phyloP scores from a whole-genome alignment of 1,284 basidiomycete genomes.

The Pisolithus thermaeus region DNA sequence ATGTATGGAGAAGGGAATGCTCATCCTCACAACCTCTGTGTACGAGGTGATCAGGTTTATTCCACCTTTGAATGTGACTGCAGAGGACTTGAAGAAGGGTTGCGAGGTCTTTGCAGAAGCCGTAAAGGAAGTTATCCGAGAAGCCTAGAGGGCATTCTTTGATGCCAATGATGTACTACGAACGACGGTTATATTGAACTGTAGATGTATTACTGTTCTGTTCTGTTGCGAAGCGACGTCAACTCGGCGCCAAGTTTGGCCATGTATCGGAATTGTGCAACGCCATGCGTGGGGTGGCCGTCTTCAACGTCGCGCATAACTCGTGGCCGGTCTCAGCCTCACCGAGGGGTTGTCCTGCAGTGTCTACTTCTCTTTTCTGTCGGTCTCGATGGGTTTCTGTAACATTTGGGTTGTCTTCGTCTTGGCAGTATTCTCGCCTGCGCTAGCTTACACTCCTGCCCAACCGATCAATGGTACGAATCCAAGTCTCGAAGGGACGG shows the following conservation, averaged over 20 bases:
- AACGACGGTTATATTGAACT: too few relatives aligned
- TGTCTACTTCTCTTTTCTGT: neutral
- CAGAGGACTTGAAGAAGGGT: slow-evolving; percentile 58
- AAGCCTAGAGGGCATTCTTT: slow-evolving; percentile 30
- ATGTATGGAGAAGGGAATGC: slow-evolving; percentile 79
- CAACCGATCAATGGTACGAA: slow-evolving; percentile 62
- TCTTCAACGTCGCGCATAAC: neutral
- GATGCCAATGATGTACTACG: too few relatives aligned
- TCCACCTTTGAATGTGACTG: slow-evolving; percentile 60
- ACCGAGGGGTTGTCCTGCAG: too few relatives aligned
- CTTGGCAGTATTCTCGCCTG: slow-evolving; percentile 7
- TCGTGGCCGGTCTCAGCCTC: neutral
- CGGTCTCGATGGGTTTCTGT: slow-evolving; percentile 12
- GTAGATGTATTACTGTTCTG: neutral
- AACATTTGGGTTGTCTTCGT: slow-evolving; percentile 1
- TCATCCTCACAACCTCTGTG: slow-evolving; percentile 75
- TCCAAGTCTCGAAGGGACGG: slow-evolving; percentile 46
- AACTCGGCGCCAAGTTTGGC: neutral
- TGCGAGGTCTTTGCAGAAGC: slow-evolving; percentile 55
- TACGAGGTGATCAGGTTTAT: slow-evolving; percentile 82
- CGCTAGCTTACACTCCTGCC: slow-evolving; percentile 62
- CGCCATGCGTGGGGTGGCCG: neutral
- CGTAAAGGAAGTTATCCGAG: slow-evolving; percentile 55
- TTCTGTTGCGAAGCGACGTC: too few relatives aligned
- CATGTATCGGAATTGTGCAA: neutral